Evolutionary conservation across 192 early-diverging fungal species (phyloP).

Genomic region (Dissophora ornata): DNA sequence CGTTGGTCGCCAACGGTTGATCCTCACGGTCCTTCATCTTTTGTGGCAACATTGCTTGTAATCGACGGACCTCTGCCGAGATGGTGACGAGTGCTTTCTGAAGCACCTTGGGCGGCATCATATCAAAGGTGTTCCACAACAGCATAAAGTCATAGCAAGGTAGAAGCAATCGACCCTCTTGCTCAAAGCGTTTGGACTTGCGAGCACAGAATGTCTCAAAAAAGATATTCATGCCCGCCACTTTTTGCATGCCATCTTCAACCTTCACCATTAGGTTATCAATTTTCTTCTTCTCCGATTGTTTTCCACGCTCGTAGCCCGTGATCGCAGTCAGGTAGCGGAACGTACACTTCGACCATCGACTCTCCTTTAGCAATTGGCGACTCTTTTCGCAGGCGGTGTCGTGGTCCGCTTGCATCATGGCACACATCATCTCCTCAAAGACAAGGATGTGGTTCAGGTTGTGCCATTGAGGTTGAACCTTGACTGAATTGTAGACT

Average conservation of each 20-base stretch:
- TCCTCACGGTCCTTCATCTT: slow-evolving; percentile 48
- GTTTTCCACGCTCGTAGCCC: slow-evolving; percentile 56
- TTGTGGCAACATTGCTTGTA: slow-evolving; percentile 17
- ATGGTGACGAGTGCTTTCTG: slow-evolving; percentile 28
- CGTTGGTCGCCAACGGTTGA: slow-evolving; percentile 41
- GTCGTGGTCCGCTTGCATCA: slow-evolving; percentile 71
- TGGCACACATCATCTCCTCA: slow-evolving; percentile 78
- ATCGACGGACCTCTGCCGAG: slow-evolving; percentile 34
- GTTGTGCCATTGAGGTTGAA: slow-evolving; percentile 75
- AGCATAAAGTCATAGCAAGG: slow-evolving; percentile 84
- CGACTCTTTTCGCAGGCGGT: slow-evolving; percentile 70
- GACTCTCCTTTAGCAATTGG: slow-evolving; percentile 78
- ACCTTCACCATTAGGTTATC: slow-evolving; percentile 74
- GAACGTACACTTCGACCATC: slow-evolving; percentile 89
- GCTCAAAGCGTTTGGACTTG: slow-evolving; percentile 81
- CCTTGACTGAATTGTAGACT: slow-evolving; percentile 67
- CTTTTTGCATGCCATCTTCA: slow-evolving; percentile 72
- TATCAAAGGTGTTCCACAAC: slow-evolving; percentile 77
- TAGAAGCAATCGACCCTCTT: slow-evolving; percentile 75
- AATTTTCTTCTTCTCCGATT: slow-evolving; percentile 60
- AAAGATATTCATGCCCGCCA: slow-evolving; percentile 88
- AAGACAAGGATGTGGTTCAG: slow-evolving; percentile 85
- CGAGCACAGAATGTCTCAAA: slow-evolving; percentile 88
- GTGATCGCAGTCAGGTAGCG: slow-evolving; percentile 76
- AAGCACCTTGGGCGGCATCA: slow-evolving; percentile 66